Base-by-base conservation (phyloP, 192 early-diverging fungal species). In the Endogone sp. region DNA sequence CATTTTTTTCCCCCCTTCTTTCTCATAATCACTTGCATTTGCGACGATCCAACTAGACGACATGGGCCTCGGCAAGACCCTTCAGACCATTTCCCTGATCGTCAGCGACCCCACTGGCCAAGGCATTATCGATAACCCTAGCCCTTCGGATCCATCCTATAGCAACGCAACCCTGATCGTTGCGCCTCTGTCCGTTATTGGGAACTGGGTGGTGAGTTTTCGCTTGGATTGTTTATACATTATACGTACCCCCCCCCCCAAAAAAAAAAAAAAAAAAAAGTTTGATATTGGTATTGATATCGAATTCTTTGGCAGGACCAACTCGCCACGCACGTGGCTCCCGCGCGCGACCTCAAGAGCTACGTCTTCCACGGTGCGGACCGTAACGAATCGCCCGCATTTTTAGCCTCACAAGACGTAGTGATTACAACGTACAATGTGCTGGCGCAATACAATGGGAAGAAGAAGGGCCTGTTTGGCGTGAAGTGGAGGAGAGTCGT, bases 21-120 rank as follows among this genome's bases (percentile, higher is more conserved):
- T 28, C 22, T 60, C 9, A 60, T 61, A 97, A n/a, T n/a, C n/a
- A n/a, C n/a, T n/a, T n/a, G n/a, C n/a, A n/a, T n/a, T n/a, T n/a
- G n/a, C n/a, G n/a, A n/a, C n/a, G n/a, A n/a, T 99, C 72, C 75
- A 98, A 60, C 95, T 95, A 54, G 97, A 98, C 72, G 94, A 95
- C 79, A 98, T 98, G 95, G 93, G 91, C 31, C 72, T 92, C 27
- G 91, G 91, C 28, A 91, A 92, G 77, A 93, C 89, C 23, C 91
- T 99, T 72, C 98, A 99, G 79, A 97, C 98, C 22, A 94, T 99
- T 60, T 94, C 94, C 62, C 84, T 99, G 26, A 84, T 98, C 60
- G 22, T 22, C 59, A 10, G 24, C 27, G 27, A 60, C 27, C 59
- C 59, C 21, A 60, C 22, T 28, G 59, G 59, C 22, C 22, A 23